Evolutionary conservation across 768 basidiomycete genomes (phyloP), one percentile per base, ranked within the genome.

Genomic region (Hygrocybe punicea): DNA sequence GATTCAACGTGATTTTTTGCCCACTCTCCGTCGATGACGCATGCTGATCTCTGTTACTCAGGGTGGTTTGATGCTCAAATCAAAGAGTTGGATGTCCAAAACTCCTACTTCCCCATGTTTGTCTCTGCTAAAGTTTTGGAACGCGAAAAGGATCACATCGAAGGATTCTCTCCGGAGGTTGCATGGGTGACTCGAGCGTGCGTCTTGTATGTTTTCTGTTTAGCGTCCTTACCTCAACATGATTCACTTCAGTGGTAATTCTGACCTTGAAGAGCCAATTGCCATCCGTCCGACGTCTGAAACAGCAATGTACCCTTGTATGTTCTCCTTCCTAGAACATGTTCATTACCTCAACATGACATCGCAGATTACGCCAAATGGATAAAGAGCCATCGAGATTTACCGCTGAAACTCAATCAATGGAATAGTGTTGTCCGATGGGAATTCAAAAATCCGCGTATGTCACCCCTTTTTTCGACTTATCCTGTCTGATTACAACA

Each of bases 381-480:
- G 97, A 92, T 99, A 71, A 90, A 94, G 69, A 91, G 88, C 59
- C 89, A 99, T 73, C 91, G 97, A 57, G 97, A 99, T 70, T 85
- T 99, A 48, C 97, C 97, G 2, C 76, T 99, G 65, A 97, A 96
- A 72, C 81, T 98, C 47, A 99, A 98, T 75, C 90, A 98, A 71
- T 99, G 97, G 97, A 99, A 99, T 77, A 93, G 87, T 62, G 94
- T 99, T 64, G 97, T 99, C 33, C 88, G 97, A 57, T 99, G 97
- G 97, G 96, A 99, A 72, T 99, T 99, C 82, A 99, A 99, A 76
- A 95, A 95, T 71, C 96, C 96, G 57, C 95, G 89, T 91, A 59
- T 4, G 55, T 33, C 17, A 47, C 44, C n/a, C 42, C 36, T 10
- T 29, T n/a, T 21, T 24, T 19, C 53, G 13, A n/a, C 46, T 5